Base-by-base conservation (phyloP, 1,139 yeast species). In the Pichia sorboxylosa region DNA sequence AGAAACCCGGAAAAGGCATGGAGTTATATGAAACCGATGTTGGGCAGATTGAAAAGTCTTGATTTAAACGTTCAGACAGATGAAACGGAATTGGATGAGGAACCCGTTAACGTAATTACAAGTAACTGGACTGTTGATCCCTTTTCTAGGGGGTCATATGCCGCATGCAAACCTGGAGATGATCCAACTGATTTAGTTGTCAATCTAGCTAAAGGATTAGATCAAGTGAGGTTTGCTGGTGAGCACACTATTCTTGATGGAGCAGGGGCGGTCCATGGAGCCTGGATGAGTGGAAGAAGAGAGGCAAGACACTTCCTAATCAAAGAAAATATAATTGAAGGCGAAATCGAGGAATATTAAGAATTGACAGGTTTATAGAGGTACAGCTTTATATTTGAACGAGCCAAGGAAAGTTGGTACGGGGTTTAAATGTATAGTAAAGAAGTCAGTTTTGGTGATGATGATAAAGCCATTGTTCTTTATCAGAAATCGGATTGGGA, bases 261-360 rank as follows among this genome's bases (percentile, higher is more conserved):
- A 5, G 78, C 83, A 13, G 94, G 94, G 1, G 84, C 94, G 48
- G 87, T 80, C 9, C 92, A 84, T 53, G 84, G 90, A 11, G 85
- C 85, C 5, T 73, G 80, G 70, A 58, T 62, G 51, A 74, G 87
- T 50, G 94, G 94, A 0, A 56, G 52, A 35, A 64, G 93, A 37
- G 94, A 82, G 44, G 93, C 92, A 0, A 45, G 49, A 4, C 55
- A 66, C 59, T 58, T 70, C 7, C 35, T 67, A 28, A 38, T 47
- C 4, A 51, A 52, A 28, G 21, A 48, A 26, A 53, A 52, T 9
- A 27, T 42, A 2, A 42, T 44, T 10, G 46, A 46, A 19, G 43
- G 42, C 4, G 36, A 31, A 4, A 11, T 30, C 5, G 45, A 43
- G 13, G 43, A 42, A 10, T 44, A 41, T 44, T 43, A 13, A 26